phyloP scores from a whole-genome alignment of 805 yeast species.

The Myxozyma lipomycoides region DNA sequence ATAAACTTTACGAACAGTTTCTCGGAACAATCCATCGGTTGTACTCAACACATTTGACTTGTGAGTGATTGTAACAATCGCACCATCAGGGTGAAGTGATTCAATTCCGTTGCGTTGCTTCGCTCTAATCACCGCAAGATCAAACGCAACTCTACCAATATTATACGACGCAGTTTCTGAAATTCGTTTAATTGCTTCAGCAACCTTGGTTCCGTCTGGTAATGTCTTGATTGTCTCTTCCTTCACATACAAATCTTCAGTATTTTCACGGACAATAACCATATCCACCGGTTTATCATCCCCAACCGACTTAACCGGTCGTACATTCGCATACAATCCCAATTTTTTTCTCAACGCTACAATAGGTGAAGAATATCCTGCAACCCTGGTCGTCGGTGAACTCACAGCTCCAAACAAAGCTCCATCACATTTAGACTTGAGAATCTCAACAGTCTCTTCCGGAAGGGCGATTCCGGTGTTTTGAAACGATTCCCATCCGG shows the following conservation, averaged over 20 bases:
- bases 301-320: slow-evolving; percentile 95
- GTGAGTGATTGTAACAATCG: slow-evolving; percentile 87
- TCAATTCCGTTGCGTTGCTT: slow-evolving; percentile 56
- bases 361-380: slow-evolving; percentile 96
- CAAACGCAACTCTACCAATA: slow-evolving; percentile 87
- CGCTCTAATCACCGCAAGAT: slow-evolving; percentile 89
- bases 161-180: slow-evolving; percentile 78
- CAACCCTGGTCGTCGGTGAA: slow-evolving; percentile 90
- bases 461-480: slow-evolving; percentile 96
- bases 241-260: slow-evolving; percentile 95
- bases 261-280: slow-evolving; percentile 97
- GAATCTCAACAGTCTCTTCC: slow-evolving; percentile 76
- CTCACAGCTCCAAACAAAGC: slow-evolving; percentile 96
- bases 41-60: slow-evolving; percentile 91
- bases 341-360: slow-evolving; percentile 96
- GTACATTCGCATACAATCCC: slow-evolving; percentile 92
- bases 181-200: slow-evolving; percentile 97
- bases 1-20: slow-evolving; percentile 64
- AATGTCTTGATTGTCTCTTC: slow-evolving; percentile 66
- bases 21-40: slow-evolving; percentile 95
- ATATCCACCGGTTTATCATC: slow-evolving; percentile 87
- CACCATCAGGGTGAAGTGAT: slow-evolving; percentile 49
- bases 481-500: slow-evolving; percentile 92
- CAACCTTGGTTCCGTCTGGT: slow-evolving; percentile 80
- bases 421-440: slow-evolving; percentile 85